These are phyloP conservation scores for Fraxinus floribunda DNA, from an alignment of 305 asterid species.

Conservation along the genomic window DNA sequence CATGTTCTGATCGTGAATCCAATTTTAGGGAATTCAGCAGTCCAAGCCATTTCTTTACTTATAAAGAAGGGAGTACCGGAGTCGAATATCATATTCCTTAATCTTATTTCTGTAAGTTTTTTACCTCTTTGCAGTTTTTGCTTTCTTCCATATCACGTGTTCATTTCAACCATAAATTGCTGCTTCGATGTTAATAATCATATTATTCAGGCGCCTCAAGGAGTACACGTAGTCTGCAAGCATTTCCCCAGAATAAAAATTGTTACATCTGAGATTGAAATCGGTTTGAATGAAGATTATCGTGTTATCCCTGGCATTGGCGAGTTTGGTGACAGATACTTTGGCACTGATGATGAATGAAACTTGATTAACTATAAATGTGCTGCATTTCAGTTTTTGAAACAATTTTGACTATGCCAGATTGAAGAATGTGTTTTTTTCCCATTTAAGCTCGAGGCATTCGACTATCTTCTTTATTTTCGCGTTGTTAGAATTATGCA, in stretches of 20 bases:
- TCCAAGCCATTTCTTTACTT: slow-evolving; percentile 85
- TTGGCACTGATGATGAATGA: slow-evolving; percentile 89
- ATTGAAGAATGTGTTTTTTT: neutral
- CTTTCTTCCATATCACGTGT: neutral
- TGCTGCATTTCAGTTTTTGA: slow-evolving; percentile 19
- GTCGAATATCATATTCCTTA: slow-evolving; percentile 85
- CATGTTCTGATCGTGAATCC: slow-evolving; percentile 4
- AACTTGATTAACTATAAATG: slow-evolving; percentile 19
- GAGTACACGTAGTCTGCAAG: slow-evolving; percentile 86
- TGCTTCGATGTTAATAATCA: neutral
- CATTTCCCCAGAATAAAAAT: slow-evolving; percentile 82
- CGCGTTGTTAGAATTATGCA: neutral
- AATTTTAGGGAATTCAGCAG: slow-evolving; percentile 81
- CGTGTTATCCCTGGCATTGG: slow-evolving; percentile 98
- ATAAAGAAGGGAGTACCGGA: slow-evolving; percentile 92
- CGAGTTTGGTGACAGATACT: slow-evolving; percentile 91
- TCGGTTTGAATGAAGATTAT: slow-evolving; percentile 68
- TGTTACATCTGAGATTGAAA: slow-evolving; percentile 97
- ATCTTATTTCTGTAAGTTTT: slow-evolving; percentile 82
- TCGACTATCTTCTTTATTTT: neutral
- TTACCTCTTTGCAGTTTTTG: neutral
- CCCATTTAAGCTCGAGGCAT: neutral
- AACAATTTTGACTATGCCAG: slow-evolving; percentile 5
- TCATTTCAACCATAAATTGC: neutral
- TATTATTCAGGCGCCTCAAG: slow-evolving; percentile 81